Evolutionary conservation across 768 basidiomycete species (phyloP).

Genomic region (Trametes meyenii): DNA sequence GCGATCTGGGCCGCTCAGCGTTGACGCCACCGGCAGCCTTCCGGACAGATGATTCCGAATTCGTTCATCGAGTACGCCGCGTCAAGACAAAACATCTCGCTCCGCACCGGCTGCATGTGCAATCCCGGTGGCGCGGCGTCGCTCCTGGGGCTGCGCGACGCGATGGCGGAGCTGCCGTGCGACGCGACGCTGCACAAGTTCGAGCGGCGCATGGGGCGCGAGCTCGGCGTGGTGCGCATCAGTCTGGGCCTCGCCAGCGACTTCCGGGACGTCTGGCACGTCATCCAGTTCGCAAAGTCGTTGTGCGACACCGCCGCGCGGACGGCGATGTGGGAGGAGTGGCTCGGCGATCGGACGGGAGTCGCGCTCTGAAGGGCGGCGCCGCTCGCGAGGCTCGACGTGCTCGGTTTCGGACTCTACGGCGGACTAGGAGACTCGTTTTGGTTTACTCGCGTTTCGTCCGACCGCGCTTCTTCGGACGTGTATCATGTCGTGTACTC

Average conservation of each 20-base stretch:
- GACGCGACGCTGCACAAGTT: slow-evolving; percentile 66
- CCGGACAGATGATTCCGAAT: slow-evolving; percentile 68
- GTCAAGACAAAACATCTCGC: slow-evolving; percentile 62
- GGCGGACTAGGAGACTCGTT: background rate
- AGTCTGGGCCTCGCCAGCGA: slow-evolving; percentile 81
- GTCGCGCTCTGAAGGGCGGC: slow-evolving; percentile 11
- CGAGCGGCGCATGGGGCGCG: slow-evolving; percentile 60
- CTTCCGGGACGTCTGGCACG: slow-evolving; percentile 65
- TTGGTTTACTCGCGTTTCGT: slow-evolving; percentile 2
- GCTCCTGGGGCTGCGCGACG: slow-evolving; percentile 63
- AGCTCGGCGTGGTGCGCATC: slow-evolving; percentile 75
- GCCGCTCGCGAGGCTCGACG: background rate
- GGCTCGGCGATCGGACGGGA: slow-evolving; percentile 25
- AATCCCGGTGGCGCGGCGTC: slow-evolving; percentile 83
- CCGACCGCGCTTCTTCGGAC: background rate
- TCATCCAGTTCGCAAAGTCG: slow-evolving; percentile 34
- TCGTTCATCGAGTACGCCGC: slow-evolving; percentile 76
- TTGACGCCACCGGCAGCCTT: slow-evolving; percentile 46
- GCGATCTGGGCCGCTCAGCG: background rate
- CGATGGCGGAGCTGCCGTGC: slow-evolving; percentile 62
- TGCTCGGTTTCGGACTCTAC: slow-evolving; percentile 8
- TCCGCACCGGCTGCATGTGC: slow-evolving; percentile 87
- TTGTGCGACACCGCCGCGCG: slow-evolving; percentile 21
- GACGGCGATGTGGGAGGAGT: slow-evolving; percentile 31
- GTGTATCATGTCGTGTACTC: slow-evolving; percentile 13